Evolutionary conservation across 2,329 filamentous ascomycete genomes (phyloP).

Genomic region (Neocucurbitaria cava): DNA sequence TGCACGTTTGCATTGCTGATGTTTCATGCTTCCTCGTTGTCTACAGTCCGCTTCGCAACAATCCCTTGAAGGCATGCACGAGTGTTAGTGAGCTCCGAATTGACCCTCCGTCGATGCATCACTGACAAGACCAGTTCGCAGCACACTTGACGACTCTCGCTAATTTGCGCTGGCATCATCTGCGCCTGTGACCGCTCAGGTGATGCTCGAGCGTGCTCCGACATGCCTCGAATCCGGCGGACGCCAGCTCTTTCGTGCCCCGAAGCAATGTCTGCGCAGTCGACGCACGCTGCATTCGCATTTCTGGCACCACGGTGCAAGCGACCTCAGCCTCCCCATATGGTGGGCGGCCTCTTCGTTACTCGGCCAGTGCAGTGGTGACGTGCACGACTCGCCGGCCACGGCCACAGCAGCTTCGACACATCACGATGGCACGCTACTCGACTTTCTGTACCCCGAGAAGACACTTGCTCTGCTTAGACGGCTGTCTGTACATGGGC

Average conservation of each 20-base stretch:
- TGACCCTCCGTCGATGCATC: background rate
- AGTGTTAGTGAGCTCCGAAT: slow-evolving; percentile 21
- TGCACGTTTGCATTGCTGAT: background rate
- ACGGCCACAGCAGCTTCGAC: slow-evolving; percentile 7
- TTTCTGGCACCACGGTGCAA: slow-evolving; percentile 64
- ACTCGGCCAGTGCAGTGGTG: slow-evolving; percentile 14
- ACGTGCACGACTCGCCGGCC: slow-evolving; percentile 13
- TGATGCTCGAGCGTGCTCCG: slow-evolving; percentile 66
- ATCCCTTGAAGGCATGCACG: slow-evolving; percentile 26
- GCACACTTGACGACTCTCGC: slow-evolving; percentile 12
- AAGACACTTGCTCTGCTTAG: slow-evolving; percentile 52
- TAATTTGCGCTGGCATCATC: slow-evolving; percentile 31
- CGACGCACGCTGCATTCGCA: slow-evolving; percentile 61
- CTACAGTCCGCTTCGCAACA: too few relatives aligned
- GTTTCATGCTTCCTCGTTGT: background rate
- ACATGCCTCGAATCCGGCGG: slow-evolving; percentile 66
- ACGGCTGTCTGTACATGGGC: slow-evolving; percentile 27
- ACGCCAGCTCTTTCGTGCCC: slow-evolving; percentile 57
- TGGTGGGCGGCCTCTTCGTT: slow-evolving; percentile 33
- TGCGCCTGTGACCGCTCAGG: slow-evolving; percentile 32
- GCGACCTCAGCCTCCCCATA: slow-evolving; percentile 51
- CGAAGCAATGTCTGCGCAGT: slow-evolving; percentile 48
- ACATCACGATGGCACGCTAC: slow-evolving; percentile 29
- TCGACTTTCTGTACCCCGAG: slow-evolving; percentile 59
- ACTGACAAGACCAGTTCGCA: slow-evolving; percentile 12